These are phyloP conservation scores for Dionaea muscipula DNA, from an alignment of 179 eudicot species.

Conservation along the genomic window DNA sequence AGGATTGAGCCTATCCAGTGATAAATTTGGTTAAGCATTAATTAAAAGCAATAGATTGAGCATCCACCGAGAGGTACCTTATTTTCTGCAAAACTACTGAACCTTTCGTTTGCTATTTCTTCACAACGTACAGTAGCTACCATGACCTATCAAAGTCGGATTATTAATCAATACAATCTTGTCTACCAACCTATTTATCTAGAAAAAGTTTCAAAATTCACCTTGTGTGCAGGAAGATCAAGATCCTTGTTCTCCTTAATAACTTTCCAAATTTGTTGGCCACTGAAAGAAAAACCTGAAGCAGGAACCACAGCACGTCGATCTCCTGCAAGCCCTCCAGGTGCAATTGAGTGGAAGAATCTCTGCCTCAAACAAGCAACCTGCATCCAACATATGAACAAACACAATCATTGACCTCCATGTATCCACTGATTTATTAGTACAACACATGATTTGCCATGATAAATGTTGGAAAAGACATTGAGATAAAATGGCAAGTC, in stretches of 20 bases:
- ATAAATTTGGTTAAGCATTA: no score
- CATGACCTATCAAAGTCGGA: slow-evolving; percentile 55
- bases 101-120: no score
- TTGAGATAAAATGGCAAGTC: no score
- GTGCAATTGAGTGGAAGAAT: slow-evolving; percentile 44
- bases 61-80: slow-evolving; percentile 33
- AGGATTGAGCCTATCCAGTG: no score
- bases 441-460: no score
- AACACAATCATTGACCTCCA: no score
- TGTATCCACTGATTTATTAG: no score
- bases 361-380: slow-evolving; percentile 66
- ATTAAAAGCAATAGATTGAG: background rate
- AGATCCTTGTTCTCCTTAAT: slow-evolving; percentile 96
- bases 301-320: slow-evolving; percentile 95
- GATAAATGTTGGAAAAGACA: no score
- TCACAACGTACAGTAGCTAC: slow-evolving; percentile 47
- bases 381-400: no score
- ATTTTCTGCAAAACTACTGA: slow-evolving; percentile 43
- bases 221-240: slow-evolving; percentile 26
- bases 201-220: no score
- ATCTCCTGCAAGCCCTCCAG: slow-evolving; percentile 66
- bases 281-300: slow-evolving; percentile 90
- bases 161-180: background rate
- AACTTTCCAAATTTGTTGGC: slow-evolving; percentile 81
- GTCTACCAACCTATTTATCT: no score